Conservation (phyloP, 2,329 filamentous ascomycete species). For the Rhexocercosporidium sp. region DNA sequence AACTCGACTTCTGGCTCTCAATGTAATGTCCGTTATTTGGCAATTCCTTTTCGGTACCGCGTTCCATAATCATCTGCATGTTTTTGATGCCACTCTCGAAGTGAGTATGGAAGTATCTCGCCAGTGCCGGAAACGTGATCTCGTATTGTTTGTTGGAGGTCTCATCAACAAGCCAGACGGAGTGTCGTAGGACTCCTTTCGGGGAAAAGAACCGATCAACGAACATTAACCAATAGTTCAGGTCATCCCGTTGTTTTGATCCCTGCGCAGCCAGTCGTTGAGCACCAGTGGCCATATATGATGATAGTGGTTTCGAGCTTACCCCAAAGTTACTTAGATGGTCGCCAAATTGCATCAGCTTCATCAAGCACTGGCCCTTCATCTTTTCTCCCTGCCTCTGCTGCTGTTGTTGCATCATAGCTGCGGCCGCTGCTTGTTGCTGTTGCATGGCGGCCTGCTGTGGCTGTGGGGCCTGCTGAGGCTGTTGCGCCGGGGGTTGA, state of each 20-base stretch:
- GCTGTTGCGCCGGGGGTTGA: constrained; percentile 49
- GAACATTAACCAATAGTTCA: constrained; percentile 80
- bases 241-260: constrained; percentile 66
- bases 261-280: constrained; percentile 47
- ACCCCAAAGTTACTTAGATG: constrained; percentile 63
- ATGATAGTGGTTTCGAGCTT: constrained; percentile 41
- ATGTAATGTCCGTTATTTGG: constrained; percentile 73
- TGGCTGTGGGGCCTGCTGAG: constrained; percentile 48
- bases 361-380: constrained; percentile 63
- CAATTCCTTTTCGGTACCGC: constrained; percentile 60
- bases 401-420: constrained; percentile 46
- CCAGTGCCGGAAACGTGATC: constrained; percentile 79
- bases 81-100: constrained; percentile 86
- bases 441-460: constrained; percentile 45
- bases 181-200: constrained; percentile 77
- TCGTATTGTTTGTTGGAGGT: constrained; percentile 80
- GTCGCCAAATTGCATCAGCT: constrained; percentile 67
- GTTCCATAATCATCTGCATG: constrained; percentile 85
- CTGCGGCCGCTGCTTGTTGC: constrained; percentile 32
- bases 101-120: constrained; percentile 88
- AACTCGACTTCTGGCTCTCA: constrained; percentile 75
- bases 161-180: constrained; percentile 64
- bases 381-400: constrained; percentile 44
- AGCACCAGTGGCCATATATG: constrained; percentile 35
- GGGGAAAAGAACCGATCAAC: constrained; percentile 82